Conservation (phyloP, 441 rosid species). For the Omphalea diandra region DNA sequence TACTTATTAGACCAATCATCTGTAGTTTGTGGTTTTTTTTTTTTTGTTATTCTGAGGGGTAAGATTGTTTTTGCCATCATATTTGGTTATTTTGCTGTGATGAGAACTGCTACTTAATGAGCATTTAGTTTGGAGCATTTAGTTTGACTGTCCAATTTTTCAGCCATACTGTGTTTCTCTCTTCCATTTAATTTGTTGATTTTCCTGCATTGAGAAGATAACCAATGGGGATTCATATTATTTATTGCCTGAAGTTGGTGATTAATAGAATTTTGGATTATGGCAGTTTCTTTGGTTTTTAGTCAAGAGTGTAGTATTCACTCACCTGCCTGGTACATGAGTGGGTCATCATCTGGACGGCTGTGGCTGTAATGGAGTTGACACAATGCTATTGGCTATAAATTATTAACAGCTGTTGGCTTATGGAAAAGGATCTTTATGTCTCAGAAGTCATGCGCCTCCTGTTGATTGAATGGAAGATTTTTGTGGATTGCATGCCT, state of each 20-base stretch:
- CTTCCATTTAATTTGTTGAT: neutral
- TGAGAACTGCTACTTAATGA: neutral
- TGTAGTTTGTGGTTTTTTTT: neutral
- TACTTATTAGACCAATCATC: neutral
- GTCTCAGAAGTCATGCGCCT: constrained; percentile 7
- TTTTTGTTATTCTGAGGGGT: neutral
- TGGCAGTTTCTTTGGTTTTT: too few relatives aligned
- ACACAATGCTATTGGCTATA: neutral
- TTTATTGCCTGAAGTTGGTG: constrained; percentile 9
- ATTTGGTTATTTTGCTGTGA: neutral
- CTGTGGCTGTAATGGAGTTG: constrained; percentile 8
- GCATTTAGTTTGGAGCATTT: too few relatives aligned
- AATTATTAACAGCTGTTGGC: constrained; percentile 3
- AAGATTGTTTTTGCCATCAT: neutral
- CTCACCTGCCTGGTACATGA: neutral
- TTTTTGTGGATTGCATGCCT: constrained; percentile 1
- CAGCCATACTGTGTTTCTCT: neutral
- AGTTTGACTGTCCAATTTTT: neutral
- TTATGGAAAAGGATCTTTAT: neutral
- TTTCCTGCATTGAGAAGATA: constrained; percentile 4
- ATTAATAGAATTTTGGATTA: constrained; percentile 9
- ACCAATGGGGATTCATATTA: neutral
- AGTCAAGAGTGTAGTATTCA: too few relatives aligned
- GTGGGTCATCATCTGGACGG: constrained; percentile 5
- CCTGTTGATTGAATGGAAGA: constrained; percentile 11